phyloP scores from a whole-genome alignment of 768 basidiomycete genomes.

The Gymnopilus dilepis region DNA sequence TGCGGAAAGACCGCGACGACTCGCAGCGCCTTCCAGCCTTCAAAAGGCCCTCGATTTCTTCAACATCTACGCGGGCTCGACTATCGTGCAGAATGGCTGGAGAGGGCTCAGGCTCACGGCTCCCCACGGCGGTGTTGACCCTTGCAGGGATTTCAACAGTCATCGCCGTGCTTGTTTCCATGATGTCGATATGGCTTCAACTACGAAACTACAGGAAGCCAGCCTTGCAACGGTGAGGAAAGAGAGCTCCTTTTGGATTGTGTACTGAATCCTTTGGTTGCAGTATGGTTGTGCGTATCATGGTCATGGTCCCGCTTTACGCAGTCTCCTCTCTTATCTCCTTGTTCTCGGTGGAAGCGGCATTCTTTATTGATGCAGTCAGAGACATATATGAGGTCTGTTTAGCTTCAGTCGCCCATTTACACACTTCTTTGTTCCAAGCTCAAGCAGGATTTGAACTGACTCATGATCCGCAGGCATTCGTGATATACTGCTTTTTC shows the following conservation, averaged over 20 bases:
- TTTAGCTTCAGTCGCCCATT: conserved; percentile 1
- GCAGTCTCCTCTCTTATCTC: conserved; percentile 91
- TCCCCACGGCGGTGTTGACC: conserved; percentile 60
- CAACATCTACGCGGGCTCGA: no score
- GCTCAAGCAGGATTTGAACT: neutral
- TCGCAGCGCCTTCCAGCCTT: no score
- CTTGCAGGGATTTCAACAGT: conserved; percentile 67
- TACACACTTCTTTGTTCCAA: neutral
- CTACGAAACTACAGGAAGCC: conserved; percentile 89
- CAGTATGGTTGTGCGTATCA: conserved; percentile 92
- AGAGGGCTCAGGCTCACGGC: conserved; percentile 62
- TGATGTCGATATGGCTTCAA: conserved; percentile 78
- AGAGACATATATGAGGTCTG: conserved; percentile 95
- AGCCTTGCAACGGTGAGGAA: conserved; percentile 69
- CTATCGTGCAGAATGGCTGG: conserved; percentile 17
- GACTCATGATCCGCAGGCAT: conserved; percentile 59
- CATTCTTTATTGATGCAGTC: conserved; percentile 94
- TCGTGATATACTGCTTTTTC: conserved; percentile 95
- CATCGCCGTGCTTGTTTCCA: conserved; percentile 74
- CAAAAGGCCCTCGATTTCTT: no score
- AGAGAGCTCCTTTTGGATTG: neutral
- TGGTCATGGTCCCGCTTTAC: conserved; percentile 97
- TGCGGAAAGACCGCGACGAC: no score
- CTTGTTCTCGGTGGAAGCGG: conserved; percentile 90
- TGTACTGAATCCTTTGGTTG: neutral